A percentile compares a stretch with the other conserved stretches of the same genome.
phyloP scores from a whole-genome alignment of 495 filamentous ascomycete genomes.

The Acidomyces sp. region DNA sequence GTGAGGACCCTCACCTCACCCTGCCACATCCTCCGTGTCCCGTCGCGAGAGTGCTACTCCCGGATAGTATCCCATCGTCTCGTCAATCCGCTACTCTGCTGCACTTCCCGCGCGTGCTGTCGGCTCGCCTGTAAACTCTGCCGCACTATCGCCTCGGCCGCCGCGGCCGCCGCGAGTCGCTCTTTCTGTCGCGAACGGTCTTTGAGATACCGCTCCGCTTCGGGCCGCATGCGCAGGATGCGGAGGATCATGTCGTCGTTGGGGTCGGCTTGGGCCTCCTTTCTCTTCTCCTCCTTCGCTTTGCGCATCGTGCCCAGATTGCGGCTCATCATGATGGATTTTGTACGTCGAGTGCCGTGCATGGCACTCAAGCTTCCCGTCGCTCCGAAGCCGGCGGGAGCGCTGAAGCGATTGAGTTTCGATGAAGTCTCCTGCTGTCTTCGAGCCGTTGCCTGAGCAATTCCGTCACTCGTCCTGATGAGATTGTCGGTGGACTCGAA shows the following conservation, averaged over 20 bases:
- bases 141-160: conserved; percentile 86
- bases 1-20: too few species aligned
- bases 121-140: conserved; percentile 69
- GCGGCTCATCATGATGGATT: conserved; percentile 87
- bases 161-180: conserved; percentile 73
- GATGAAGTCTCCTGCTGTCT: conserved; percentile 50
- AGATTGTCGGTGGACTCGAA: conserved; percentile 85
- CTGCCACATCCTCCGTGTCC: too few species aligned
- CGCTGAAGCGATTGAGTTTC: conserved; percentile 48
- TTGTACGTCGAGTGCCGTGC: conserved; percentile 55
- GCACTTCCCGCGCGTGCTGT: conserved; percentile 1
- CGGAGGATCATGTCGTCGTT: conserved; percentile 97
- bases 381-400: conserved; percentile 44
- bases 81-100: conserved; percentile 2
- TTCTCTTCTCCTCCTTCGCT: conserved; percentile 88
- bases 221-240: conserved; percentile 89
- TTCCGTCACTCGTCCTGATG: conserved; percentile 82
- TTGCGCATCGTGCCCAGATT: conserved; percentile 94
- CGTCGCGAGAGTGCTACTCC: too few species aligned
- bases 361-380: conserved; percentile 55
- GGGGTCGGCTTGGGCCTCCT: conserved; percentile 89
- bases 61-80: conserved; percentile 17
- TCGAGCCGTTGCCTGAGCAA: conserved; percentile 78
- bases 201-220: conserved; percentile 79
- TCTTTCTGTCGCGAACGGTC: conserved; percentile 91